Percentiles rank a stretch among this genome's conserved stretches.
Conservation (phyloP, 2,329 filamentous ascomycete genomes). For the Lojkania enalia region DNA sequence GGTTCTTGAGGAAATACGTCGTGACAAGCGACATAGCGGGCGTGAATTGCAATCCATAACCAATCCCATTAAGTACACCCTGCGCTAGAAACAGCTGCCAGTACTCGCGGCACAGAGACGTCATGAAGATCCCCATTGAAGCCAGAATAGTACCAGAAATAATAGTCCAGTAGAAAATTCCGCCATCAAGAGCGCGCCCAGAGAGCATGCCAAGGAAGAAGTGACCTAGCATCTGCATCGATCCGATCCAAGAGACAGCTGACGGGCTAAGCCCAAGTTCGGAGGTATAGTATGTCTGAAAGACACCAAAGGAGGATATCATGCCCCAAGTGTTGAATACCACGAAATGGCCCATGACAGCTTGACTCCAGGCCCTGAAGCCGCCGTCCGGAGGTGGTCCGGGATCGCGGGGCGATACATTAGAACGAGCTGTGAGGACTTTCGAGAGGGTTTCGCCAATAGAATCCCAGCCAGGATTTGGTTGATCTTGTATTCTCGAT, state of each 20-base stretch:
- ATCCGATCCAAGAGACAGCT: slow-evolving; percentile 58
- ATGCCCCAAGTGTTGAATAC: slow-evolving; percentile 44
- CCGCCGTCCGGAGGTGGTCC: slow-evolving; percentile 45
- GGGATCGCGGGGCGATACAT: slow-evolving; percentile 37
- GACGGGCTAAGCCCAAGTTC: slow-evolving; percentile 38
- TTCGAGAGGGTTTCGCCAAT: slow-evolving; percentile 22
- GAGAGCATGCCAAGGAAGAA: slow-evolving; percentile 57
- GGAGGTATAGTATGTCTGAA: slow-evolving; percentile 41
- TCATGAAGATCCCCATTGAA: slow-evolving; percentile 56
- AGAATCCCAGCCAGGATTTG: background rate
- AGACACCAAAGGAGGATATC: slow-evolving; percentile 43
- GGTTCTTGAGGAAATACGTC: slow-evolving; percentile 65
- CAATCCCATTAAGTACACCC: slow-evolving; percentile 39
- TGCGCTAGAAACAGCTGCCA: slow-evolving; percentile 52
- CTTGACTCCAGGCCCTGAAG: slow-evolving; percentile 44
- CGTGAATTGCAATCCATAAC: slow-evolving; percentile 41
- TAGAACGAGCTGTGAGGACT: slow-evolving; percentile 35
- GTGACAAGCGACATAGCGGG: slow-evolving; percentile 36
- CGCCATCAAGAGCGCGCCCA: slow-evolving; percentile 57
- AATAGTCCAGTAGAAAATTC: slow-evolving; percentile 53
- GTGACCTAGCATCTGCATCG: slow-evolving; percentile 55
- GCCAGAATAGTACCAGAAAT: slow-evolving; percentile 50
- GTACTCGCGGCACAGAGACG: slow-evolving; percentile 53
- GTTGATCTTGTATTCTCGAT: background rate
- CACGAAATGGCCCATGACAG: slow-evolving; percentile 42